These are phyloP conservation scores for Mortierella antarctica DNA, from an alignment of 192 early-diverging fungal species.

Conservation along the genomic window DNA sequence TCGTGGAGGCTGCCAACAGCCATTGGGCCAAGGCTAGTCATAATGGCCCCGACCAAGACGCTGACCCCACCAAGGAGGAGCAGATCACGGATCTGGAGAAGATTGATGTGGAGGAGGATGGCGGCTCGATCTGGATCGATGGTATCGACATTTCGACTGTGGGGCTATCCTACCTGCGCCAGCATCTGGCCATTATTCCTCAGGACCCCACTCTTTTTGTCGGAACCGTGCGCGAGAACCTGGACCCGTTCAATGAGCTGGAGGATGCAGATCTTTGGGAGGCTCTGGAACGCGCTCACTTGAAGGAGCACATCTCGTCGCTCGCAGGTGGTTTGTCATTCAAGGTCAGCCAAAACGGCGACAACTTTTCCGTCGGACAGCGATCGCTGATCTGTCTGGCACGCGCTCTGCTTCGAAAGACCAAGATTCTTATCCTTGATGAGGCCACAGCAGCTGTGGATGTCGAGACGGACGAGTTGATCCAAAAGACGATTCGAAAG, in stretches of 20 bases:
- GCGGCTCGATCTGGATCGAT: conserved; percentile 80
- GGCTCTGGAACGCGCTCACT: conserved; percentile 62
- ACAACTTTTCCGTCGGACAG: conserved; percentile 65
- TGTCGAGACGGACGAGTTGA: conserved; percentile 83
- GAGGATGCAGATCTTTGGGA: conserved; percentile 81
- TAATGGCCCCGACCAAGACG: conserved; percentile 21
- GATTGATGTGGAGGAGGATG: conserved; percentile 39
- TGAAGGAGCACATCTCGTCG: conserved; percentile 57
- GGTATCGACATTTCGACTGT: conserved; percentile 75
- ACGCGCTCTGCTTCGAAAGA: conserved; percentile 63
- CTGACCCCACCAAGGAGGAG: conserved; percentile 18
- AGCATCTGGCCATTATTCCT: conserved; percentile 84
- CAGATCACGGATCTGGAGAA: conserved; percentile 27
- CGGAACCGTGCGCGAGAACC: conserved; percentile 66
- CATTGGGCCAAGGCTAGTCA: conserved; percentile 45
- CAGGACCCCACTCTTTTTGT: conserved; percentile 82
- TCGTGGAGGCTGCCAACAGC: conserved; percentile 55
- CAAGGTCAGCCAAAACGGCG: conserved; percentile 57
- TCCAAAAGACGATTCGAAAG: conserved; percentile 87
- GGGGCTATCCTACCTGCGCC: conserved; percentile 69
- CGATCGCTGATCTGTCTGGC: conserved; percentile 64
- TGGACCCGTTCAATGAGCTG: conserved; percentile 64
- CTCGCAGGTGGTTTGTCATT: conserved; percentile 51
- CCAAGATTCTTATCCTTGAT: conserved; percentile 61
- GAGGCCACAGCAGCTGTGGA: conserved; percentile 78